phyloP scores from a whole-genome alignment of 164 flowering plant genomes.

The Tetracentron sinense region DNA sequence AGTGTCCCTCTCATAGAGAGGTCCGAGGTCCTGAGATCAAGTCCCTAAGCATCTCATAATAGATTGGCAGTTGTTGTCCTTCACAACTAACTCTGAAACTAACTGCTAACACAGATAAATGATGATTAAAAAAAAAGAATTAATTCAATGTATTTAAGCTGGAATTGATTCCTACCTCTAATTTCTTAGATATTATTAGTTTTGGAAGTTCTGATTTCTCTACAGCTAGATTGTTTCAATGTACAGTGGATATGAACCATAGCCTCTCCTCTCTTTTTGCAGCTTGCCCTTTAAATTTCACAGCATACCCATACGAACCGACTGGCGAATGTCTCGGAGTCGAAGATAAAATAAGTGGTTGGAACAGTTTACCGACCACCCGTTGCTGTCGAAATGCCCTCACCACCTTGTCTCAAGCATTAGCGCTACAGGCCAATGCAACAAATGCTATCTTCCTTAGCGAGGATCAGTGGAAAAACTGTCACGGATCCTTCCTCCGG shows the following conservation, averaged over 20 bases:
- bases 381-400: constrained; percentile 54
- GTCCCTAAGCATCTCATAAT: no score
- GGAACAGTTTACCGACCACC: constrained; percentile 34
- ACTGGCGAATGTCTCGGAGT: constrained; percentile 39
- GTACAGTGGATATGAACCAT: neutral
- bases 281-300: constrained; percentile 40
- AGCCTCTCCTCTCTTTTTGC: constrained; percentile 2
- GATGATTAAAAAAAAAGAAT: no score
- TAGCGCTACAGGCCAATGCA: constrained; percentile 31
- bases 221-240: no score
- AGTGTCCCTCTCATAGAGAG: no score
- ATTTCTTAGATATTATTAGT: no score
- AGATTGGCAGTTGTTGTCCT: no score
- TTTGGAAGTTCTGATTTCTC: no score
- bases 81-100: no score
- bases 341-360: constrained; percentile 19
- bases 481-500: constrained; percentile 16
- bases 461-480: constrained; percentile 31
- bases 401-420: constrained; percentile 28
- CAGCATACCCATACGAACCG: constrained; percentile 36
- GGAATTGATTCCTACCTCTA: no score
- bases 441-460: constrained; percentile 27
- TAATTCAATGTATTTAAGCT: no score
- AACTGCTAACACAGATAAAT: no score
- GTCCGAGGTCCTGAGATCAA: no score